phyloP scores from a whole-genome alignment of 2,329 filamentous ascomycete species.

The Juglanconis sp. region DNA sequence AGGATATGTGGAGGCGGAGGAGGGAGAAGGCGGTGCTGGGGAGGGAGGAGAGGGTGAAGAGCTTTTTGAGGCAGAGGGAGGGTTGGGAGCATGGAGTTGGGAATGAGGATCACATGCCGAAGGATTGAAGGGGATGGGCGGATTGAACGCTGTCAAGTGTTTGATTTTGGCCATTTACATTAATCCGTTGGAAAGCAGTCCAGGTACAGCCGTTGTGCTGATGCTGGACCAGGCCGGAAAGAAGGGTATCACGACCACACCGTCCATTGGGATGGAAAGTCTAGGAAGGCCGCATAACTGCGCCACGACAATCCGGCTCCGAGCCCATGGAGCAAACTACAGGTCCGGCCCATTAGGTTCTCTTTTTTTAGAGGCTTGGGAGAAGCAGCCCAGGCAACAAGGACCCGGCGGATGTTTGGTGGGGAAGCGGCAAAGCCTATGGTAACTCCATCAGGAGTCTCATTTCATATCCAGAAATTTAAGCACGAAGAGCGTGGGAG shows the following conservation, averaged over 20 bases:
- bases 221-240: neutral
- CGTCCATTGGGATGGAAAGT: neutral
- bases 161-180: neutral
- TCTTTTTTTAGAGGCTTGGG: neutral
- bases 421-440: neutral
- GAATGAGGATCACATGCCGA: neutral
- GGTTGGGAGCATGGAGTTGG: conserved; percentile 26
- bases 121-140: neutral
- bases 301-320: neutral
- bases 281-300: neutral
- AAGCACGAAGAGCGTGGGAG: neutral
- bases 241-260: conserved; percentile 2
- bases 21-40: conserved; percentile 49
- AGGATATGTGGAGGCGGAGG: conserved; percentile 53
- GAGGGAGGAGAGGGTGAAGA: conserved; percentile 68
- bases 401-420: neutral
- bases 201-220: neutral
- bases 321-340: neutral
- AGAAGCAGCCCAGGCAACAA: neutral
- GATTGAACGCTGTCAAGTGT: neutral
- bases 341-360: neutral
- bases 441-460: neutral
- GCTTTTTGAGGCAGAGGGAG: conserved; percentile 73
- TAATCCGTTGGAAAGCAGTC: no score
- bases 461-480: neutral